Base-by-base conservation (phyloP, 306 rosid species). In the Malus asiatica region DNA sequence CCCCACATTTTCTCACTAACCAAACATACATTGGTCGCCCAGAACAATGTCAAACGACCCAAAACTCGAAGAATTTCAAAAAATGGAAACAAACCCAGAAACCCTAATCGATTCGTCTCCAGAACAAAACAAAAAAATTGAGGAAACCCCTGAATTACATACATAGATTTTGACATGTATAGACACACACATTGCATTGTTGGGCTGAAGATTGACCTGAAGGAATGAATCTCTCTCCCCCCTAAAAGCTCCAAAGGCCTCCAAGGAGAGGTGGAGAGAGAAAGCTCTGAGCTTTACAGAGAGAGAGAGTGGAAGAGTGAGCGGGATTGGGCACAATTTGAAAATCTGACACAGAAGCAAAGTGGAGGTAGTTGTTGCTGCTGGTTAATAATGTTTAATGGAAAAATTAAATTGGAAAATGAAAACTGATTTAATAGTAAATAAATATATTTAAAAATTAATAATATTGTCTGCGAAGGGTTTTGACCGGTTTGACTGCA, bases 151-250 rank as follows among this genome's bases (percentile, higher is more conserved):
- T 68, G 46, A 15, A 73, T 2, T 11, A 35, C 29, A 58, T 6
- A 58, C 65, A 55, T 40, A 48, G 29, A 67, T 3, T 22, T n/a
- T 44, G 68, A 72, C 32, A 42, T 35, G 83, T 22, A 62, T 6
- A 68, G 16, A 42, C 27, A 22, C 22, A 73, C 33, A 55, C 74
- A 74, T 48, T 74, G 72, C 63, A 55, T 33, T 46, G 22, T 25
- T 66, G 27, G 32, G 40, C 13, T 62, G 69, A 61, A 81, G 71
- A 69, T 61, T 76, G 87, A 89, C 91, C 91, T 32, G 22, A 59
- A 76, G 86, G 86, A 89, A 93, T 32, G 23, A 62, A 77, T 86
- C 82, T 87, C 81, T 80, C 80, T 45, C 55, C 15, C 18, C 16
- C 19, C 19, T 48, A 14, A 48, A 11, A 77, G 82, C 80, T 82